These are phyloP conservation scores for Penicillium brasilianum DNA, from an alignment of 2,329 filamentous ascomycete genomes.

Conservation along the genomic window DNA sequence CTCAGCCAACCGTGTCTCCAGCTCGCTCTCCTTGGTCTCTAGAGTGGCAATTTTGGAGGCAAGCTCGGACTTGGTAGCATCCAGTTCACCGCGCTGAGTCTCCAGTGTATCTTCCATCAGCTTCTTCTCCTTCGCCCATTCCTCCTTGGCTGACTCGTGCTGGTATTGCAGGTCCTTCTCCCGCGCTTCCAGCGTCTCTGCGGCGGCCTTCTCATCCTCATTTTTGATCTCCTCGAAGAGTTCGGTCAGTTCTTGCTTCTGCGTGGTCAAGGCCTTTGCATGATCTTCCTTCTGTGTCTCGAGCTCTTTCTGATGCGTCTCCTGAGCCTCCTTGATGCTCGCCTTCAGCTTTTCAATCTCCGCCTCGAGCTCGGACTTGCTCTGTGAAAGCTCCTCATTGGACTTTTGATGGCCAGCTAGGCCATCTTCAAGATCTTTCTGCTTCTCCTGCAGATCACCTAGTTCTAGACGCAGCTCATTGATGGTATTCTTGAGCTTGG, in stretches of 20 bases:
- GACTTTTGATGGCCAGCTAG: conserved; percentile 51
- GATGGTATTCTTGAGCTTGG: conserved; percentile 48
- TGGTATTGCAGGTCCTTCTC: conserved; percentile 52
- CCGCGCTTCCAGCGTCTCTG: conserved; percentile 43
- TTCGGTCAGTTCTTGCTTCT: conserved; percentile 54
- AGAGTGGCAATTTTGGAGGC: conserved; percentile 41
- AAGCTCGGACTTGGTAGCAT: conserved; percentile 37
- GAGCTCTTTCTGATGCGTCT: conserved; percentile 50
- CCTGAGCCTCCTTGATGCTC: conserved; percentile 47
- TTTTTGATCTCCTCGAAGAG: conserved; percentile 54
- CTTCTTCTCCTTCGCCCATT: conserved; percentile 46
- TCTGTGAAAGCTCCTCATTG: conserved; percentile 51
- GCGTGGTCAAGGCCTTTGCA: conserved; percentile 42
- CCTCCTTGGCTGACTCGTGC: conserved; percentile 40
- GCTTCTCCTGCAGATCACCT: conserved; percentile 56
- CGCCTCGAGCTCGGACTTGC: conserved; percentile 52
- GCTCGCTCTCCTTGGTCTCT: conserved; percentile 40
- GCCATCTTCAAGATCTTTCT: conserved; percentile 57
- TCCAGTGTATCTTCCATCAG: conserved; percentile 45
- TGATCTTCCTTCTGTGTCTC: conserved; percentile 41
- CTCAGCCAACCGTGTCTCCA: conserved; percentile 36
- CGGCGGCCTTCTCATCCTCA: conserved; percentile 48
- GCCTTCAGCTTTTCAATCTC: conserved; percentile 46
- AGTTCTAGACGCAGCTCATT: conserved; percentile 58
- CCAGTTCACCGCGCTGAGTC: conserved; percentile 43